Conservation (phyloP, 2,329 filamentous ascomycete genomes). For the Emergomyces pasteurianus region DNA sequence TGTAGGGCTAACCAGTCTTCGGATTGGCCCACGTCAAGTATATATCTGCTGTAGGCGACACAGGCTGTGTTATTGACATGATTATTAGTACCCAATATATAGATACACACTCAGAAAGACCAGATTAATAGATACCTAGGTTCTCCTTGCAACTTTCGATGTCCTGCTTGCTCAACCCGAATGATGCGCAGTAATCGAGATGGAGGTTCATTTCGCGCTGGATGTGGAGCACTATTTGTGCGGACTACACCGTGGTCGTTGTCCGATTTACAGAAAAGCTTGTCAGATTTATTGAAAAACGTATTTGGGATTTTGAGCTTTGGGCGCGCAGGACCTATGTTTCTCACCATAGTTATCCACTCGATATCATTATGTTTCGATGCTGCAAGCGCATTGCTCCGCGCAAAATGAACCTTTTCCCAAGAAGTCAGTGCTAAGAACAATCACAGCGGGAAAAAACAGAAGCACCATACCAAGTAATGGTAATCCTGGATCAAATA, state of each 20-base stretch:
- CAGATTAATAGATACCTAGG: constrained; percentile 41
- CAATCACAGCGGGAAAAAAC: background rate
- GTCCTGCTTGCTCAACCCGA: constrained; percentile 62
- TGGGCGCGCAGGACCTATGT: background rate
- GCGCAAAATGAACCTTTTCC: constrained; percentile 65
- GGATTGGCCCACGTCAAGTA: constrained; percentile 77
- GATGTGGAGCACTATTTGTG: constrained; percentile 63
- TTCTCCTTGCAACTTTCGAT: constrained; percentile 64
- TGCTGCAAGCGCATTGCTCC: constrained; percentile 71
- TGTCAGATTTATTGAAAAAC: background rate
- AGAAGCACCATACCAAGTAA: constrained; percentile 51
- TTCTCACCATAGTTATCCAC: constrained; percentile 56
- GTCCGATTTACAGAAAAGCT: background rate
- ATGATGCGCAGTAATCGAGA: constrained; percentile 66
- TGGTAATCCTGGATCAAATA: constrained; percentile 91
- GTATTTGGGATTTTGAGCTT: background rate
- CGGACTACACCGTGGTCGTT: constrained; percentile 36
- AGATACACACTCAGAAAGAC: too few species aligned
- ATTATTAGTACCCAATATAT: background rate
- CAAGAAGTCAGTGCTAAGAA: constrained; percentile 1
- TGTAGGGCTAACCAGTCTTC: constrained; percentile 83
- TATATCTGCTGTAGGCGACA: constrained; percentile 72
- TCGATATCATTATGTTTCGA: constrained; percentile 70
- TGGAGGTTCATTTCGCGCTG: constrained; percentile 71
- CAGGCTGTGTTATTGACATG: constrained; percentile 41